Evolutionary conservation across 495 filamentous ascomycete species (phyloP).

Genomic region (Aspergillus bridgeri): DNA sequence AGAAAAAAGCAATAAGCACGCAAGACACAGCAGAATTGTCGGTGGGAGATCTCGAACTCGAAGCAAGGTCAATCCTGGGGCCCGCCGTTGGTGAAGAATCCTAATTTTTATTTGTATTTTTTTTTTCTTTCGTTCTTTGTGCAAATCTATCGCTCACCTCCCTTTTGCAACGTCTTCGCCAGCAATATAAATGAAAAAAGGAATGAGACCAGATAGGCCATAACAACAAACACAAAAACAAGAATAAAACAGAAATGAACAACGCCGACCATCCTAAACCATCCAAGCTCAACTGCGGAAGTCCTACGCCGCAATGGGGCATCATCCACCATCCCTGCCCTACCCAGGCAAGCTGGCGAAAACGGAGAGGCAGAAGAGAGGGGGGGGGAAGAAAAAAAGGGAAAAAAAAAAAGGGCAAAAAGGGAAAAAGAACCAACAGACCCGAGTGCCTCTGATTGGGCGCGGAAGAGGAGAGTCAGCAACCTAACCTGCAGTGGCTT

Average conservation of each 20-base stretch:
- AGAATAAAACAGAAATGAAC: background rate
- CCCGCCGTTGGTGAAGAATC: constrained; percentile 5
- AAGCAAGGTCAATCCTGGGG: constrained; percentile 11
- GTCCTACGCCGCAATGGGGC: constrained; percentile 2
- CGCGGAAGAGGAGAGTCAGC: constrained; percentile 16
- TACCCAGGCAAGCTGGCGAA: background rate
- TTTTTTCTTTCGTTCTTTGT: background rate
- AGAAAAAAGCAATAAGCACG: background rate
- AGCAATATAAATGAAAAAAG: background rate
- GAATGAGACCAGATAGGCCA: no score
- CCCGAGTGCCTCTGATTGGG: constrained; percentile 16
- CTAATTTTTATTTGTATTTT: background rate
- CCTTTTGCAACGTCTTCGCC: background rate
- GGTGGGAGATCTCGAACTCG: constrained; percentile 4
- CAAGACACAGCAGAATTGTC: background rate
- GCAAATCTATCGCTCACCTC: background rate
- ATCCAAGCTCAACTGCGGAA: constrained; percentile 8
- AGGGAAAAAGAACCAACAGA: constrained; percentile 21
- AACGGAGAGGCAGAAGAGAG: constrained; percentile 6
- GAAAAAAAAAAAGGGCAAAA: no score
- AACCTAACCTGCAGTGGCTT: constrained; percentile 22
- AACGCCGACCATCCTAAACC: background rate
- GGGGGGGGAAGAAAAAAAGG: constrained; percentile 13
- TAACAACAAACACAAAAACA: background rate
- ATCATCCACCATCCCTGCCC: constrained; percentile 1